These are phyloP conservation scores for Musa acuminata DNA, from an alignment of 176 grass and related monocot species.

Conservation along the genomic window DNA sequence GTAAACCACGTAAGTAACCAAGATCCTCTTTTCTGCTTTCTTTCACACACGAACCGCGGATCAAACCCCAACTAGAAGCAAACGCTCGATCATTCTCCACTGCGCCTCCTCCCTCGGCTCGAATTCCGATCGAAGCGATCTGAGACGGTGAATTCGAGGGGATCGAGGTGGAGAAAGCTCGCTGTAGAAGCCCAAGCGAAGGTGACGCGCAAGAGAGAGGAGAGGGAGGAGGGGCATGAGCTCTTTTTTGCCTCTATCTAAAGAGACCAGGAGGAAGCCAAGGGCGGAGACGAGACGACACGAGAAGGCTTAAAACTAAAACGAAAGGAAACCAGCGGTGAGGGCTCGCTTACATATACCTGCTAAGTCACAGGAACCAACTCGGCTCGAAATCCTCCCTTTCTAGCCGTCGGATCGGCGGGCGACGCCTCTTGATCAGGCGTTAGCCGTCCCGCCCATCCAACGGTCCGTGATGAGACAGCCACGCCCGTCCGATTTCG, in stretches of 20 bases:
- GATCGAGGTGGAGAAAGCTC: neutral
- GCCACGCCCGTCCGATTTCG: neutral
- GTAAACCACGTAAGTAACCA: neutral
- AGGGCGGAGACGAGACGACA: neutral
- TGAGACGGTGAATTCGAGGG: neutral
- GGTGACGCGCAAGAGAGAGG: neutral
- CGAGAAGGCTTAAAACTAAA: neutral
- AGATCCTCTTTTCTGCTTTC: neutral
- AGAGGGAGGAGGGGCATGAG: neutral
- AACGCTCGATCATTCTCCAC: slow-evolving; percentile 2
- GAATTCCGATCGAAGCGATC: slow-evolving; percentile 1
- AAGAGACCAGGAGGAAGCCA: slow-evolving; percentile 10
- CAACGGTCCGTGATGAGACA: slow-evolving; percentile 3
- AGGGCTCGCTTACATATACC: neutral
- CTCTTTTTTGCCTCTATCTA: neutral
- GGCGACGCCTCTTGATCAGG: neutral
- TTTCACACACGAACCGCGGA: neutral
- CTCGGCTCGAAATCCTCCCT: neutral
- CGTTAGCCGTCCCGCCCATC: neutral
- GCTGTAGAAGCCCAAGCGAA: neutral
- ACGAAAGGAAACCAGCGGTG: neutral
- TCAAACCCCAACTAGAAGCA: neutral
- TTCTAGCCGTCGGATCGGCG: neutral
- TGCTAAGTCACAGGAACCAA: neutral
- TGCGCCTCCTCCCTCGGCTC: neutral